Evolutionary conservation across 140 eudicot genomes (phyloP).

Genomic region (Anethum foeniculum): DNA sequence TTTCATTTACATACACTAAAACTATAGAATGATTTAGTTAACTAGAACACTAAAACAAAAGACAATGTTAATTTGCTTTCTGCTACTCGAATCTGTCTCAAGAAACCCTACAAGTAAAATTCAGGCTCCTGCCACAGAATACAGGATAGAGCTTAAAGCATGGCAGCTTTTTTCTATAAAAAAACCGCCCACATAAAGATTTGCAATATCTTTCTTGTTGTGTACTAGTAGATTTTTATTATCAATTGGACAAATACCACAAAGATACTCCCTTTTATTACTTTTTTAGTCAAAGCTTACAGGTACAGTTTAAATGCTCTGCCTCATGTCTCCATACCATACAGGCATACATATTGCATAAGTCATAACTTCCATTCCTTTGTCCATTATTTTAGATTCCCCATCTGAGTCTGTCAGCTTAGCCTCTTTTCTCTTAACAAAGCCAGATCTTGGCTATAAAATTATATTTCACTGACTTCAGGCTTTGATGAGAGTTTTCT

Average conservation of each 20-base stretch:
- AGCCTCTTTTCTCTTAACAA: background rate
- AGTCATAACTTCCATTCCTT: background rate
- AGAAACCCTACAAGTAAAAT: background rate
- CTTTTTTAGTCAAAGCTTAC: slow-evolving; percentile 4
- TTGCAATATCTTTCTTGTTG: background rate
- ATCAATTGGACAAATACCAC: background rate
- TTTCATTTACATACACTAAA: background rate
- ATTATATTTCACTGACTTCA: background rate
- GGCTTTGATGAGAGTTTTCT: background rate
- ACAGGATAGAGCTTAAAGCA: background rate
- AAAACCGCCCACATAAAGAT: background rate
- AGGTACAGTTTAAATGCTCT: background rate
- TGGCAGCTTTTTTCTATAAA: background rate
- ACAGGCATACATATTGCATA: background rate
- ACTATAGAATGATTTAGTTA: background rate
- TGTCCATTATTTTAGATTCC: background rate
- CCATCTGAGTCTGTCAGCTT: background rate
- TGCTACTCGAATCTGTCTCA: background rate
- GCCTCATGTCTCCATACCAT: slow-evolving; percentile 1
- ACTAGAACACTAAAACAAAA: background rate
- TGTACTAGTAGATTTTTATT: background rate
- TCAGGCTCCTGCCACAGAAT: background rate
- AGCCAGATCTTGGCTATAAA: background rate
- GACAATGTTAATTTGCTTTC: background rate
- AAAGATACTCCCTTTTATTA: background rate